phyloP scores from a whole-genome alignment of 768 basidiomycete genomes.

The Panus rudis region DNA sequence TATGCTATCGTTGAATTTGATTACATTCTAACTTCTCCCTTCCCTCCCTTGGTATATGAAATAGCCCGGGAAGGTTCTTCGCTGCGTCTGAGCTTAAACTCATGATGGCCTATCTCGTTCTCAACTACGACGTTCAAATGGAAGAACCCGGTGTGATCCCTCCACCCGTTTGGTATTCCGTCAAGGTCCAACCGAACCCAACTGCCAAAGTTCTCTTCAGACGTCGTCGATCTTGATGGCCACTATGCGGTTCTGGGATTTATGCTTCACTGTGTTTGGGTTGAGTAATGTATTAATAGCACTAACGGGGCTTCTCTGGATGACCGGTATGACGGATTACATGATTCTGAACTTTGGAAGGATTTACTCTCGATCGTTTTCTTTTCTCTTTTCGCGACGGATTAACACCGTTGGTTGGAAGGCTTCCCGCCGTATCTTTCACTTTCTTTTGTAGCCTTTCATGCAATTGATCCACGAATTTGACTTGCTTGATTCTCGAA shows the following conservation, averaged over 20 bases:
- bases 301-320: too few relatives aligned
- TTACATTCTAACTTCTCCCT: background rate
- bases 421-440: too few relatives aligned
- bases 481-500: too few relatives aligned
- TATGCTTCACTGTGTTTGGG: too few relatives aligned
- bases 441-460: too few relatives aligned
- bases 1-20: background rate
- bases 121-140: slow-evolving; percentile 19
- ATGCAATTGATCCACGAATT: too few relatives aligned
- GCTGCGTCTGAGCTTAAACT: slow-evolving; percentile 18
- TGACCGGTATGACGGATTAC: too few relatives aligned
- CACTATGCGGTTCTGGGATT: background rate
- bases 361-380: too few relatives aligned
- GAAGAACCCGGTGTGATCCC: slow-evolving; percentile 12
- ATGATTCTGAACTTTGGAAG: too few relatives aligned
- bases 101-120: slow-evolving; percentile 18
- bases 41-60: background rate
- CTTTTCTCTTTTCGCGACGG: too few relatives aligned
- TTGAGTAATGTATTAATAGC: too few relatives aligned
- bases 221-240: slow-evolving; percentile 11
- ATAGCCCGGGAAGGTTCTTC: slow-evolving; percentile 22
- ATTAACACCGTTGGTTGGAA: too few relatives aligned
- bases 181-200: slow-evolving; percentile 4
- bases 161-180: background rate
- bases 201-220: slow-evolving; percentile 14